Conservation (phyloP, 2,329 filamentous ascomycete genomes). For the Metarhizium sp. region DNA sequence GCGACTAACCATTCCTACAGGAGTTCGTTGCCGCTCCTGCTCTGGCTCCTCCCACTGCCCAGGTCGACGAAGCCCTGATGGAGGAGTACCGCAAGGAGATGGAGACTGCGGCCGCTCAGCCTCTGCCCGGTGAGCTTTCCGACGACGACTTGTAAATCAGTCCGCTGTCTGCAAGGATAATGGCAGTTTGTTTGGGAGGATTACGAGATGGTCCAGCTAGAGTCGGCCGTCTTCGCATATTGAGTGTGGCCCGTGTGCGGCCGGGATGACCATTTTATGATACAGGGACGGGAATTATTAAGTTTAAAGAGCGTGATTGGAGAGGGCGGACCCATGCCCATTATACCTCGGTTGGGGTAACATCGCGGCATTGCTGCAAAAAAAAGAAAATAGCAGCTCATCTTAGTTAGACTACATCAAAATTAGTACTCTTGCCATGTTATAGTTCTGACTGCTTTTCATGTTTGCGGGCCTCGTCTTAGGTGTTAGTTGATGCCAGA, state of each 20-base stretch:
- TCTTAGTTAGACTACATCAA: conserved; percentile 29
- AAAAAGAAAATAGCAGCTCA: conserved; percentile 12
- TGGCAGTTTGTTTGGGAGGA: conserved; percentile 10
- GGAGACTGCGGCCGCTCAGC: conserved; percentile 66
- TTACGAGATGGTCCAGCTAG: conserved; percentile 15
- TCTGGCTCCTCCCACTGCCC: conserved; percentile 85
- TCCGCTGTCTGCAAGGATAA: conserved; percentile 10
- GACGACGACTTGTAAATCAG: conserved; percentile 53
- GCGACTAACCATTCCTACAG: conserved; percentile 36
- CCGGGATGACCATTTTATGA: conserved; percentile 29
- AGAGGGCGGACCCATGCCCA: conserved; percentile 20
- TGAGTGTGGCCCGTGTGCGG: conserved; percentile 21
- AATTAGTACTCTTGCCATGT: conserved; percentile 14
- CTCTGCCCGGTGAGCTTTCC: conserved; percentile 92
- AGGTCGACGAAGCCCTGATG: conserved; percentile 77
- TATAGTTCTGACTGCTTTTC: not conserved
- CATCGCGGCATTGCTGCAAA: conserved; percentile 22
- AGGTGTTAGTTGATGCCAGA: not conserved
- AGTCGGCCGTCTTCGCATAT: conserved; percentile 8
- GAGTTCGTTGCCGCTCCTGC: conserved; percentile 95
- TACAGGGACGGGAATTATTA: conserved; percentile 20
- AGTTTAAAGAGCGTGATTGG: conserved; percentile 26
- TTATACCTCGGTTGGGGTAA: conserved; percentile 21
- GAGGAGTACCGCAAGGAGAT: conserved; percentile 84
- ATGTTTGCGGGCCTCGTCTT: not conserved